phyloP scores from a whole-genome alignment of 306 rosid genomes.

The Malus sieversii region DNA sequence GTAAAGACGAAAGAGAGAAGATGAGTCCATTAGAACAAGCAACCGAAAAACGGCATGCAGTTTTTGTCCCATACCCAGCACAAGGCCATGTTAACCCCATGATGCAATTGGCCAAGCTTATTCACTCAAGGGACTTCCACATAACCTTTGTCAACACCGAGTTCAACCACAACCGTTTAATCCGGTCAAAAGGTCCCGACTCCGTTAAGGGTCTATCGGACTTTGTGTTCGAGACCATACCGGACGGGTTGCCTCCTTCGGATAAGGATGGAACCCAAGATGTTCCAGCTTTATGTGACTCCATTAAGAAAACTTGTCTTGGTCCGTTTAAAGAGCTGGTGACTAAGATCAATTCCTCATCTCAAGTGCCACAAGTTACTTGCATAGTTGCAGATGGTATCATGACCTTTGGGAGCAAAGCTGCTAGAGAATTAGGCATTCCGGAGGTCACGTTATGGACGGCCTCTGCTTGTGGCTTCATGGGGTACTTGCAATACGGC shows the following conservation, averaged over 20 bases:
- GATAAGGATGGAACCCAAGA: constrained; percentile 20
- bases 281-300: background rate
- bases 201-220: constrained; percentile 6
- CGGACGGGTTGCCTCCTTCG: constrained; percentile 17
- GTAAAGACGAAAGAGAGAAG: background rate
- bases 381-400: constrained; percentile 15
- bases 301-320: constrained; percentile 8
- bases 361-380: constrained; percentile 11
- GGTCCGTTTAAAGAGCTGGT: constrained; percentile 23
- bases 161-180: constrained; percentile 11
- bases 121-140: constrained; percentile 12
- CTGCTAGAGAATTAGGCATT: constrained; percentile 14
- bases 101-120: constrained; percentile 18
- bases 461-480: constrained; percentile 29
- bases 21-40: background rate
- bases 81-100: constrained; percentile 24
- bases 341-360: constrained; percentile 1
- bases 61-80: constrained; percentile 14
- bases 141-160: constrained; percentile 16
- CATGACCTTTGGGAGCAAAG: constrained; percentile 15
- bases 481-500: constrained; percentile 9
- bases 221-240: constrained; percentile 18
- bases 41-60: constrained; percentile 5
- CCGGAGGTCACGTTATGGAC: constrained; percentile 23
- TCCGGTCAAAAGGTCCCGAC: background rate